These are phyloP conservation scores for Tephrocybe rancida DNA, from an alignment of 768 basidiomycete genomes.

Conservation along the genomic window DNA sequence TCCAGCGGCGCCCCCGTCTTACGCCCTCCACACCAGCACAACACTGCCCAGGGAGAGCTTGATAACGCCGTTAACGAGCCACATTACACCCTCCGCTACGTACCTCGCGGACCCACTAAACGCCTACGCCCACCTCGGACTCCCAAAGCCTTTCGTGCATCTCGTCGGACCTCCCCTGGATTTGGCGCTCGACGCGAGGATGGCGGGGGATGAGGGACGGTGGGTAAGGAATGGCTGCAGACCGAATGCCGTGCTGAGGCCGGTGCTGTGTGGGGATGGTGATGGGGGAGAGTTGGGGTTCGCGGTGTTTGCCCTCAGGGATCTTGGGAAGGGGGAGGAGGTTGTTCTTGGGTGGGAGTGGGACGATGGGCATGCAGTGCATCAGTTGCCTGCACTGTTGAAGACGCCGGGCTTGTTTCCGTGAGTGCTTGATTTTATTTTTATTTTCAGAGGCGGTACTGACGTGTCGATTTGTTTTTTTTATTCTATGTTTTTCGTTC, in stretches of 20 bases:
- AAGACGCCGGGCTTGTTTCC: constrained; percentile 56
- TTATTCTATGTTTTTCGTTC: constrained; percentile 13
- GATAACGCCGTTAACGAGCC: constrained; percentile 65
- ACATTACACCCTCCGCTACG: constrained; percentile 62
- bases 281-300: constrained; percentile 52
- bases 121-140: constrained; percentile 81
- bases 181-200: constrained; percentile 79
- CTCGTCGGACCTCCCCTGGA: constrained; percentile 77
- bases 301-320: constrained; percentile 77
- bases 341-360: constrained; percentile 94
- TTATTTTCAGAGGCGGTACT: too few relatives aligned
- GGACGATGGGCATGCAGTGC: constrained; percentile 90
- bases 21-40: constrained; percentile 64
- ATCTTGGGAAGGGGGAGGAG: constrained; percentile 80
- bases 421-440: constrained; percentile 39
- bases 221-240: constrained; percentile 69
- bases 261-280: constrained; percentile 39
- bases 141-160: constrained; percentile 85
- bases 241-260: constrained; percentile 66
- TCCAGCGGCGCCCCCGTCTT: constrained; percentile 40
- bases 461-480: constrained; percentile 3
- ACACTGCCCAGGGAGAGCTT: constrained; percentile 56
- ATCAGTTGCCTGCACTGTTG: constrained; percentile 71
- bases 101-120: constrained; percentile 85
- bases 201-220: constrained; percentile 61